A percentile compares a stretch with the other conserved stretches of the same genome.
These are phyloP conservation scores for Rhizopus microsporus DNA, from an alignment of 371 early-diverging fungal genomes.

Conservation along the genomic window DNA sequence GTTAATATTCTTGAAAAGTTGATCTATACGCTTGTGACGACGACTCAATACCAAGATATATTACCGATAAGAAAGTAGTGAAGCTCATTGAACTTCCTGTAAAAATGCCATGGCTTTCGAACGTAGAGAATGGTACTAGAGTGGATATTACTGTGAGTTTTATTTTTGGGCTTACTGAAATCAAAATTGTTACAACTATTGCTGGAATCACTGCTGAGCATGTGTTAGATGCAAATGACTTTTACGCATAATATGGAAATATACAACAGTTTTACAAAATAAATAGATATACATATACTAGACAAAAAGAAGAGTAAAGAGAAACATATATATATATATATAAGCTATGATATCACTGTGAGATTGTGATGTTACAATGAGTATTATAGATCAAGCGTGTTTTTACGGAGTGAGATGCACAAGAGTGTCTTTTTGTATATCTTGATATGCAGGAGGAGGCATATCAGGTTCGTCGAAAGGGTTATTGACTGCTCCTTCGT, in stretches of 20 bases:
- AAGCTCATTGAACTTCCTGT: constrained; percentile 51
- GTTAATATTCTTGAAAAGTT: constrained; percentile 30
- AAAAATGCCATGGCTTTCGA: constrained; percentile 47
- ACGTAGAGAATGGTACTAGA: constrained; percentile 46
- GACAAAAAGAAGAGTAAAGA: no score
- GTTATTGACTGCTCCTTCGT: constrained; percentile 12
- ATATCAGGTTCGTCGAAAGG: constrained; percentile 27
- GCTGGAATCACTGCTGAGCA: constrained; percentile 17
- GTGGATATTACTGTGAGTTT: constrained; percentile 48
- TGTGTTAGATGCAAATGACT: not conserved
- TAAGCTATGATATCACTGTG: no score
- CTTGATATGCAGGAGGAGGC: constrained; percentile 27
- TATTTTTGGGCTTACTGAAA: constrained; percentile 23
- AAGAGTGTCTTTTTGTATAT: constrained; percentile 21
- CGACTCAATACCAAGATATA: constrained; percentile 47
- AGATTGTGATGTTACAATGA: no score
- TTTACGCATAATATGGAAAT: not conserved
- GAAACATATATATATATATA: no score
- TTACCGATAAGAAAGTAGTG: constrained; percentile 45
- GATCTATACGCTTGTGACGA: constrained; percentile 45
- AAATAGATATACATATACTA: no score
- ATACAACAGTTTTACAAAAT: not conserved
- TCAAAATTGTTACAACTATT: constrained; percentile 13
- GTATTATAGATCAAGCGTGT: not conserved
- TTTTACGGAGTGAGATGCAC: constrained; percentile 7